Percentiles rank a stretch among this genome's conserved stretches.
These are phyloP conservation scores for Cystobasidium onofrii DNA, from an alignment of 768 basidiomycete species.

Conservation along the genomic window DNA sequence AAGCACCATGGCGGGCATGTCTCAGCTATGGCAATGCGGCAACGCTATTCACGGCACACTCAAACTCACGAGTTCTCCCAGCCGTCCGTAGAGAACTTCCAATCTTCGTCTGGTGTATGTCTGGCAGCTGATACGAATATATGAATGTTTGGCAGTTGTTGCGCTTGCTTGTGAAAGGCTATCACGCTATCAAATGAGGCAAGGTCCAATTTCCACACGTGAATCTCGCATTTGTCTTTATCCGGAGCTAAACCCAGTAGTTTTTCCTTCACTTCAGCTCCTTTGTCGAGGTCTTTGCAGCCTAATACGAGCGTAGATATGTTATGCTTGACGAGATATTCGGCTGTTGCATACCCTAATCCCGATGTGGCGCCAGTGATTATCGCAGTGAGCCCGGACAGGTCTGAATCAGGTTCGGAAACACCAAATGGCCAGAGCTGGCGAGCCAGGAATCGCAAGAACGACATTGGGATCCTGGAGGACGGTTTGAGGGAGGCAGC, in stretches of 20 bases:
- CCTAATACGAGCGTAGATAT: background rate
- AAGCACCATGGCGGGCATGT: no score
- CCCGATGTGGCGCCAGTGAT: background rate
- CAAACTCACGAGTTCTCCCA: slow-evolving; percentile 7
- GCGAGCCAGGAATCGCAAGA: background rate
- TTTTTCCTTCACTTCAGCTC: background rate
- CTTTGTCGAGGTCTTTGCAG: background rate
- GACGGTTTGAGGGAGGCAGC: background rate
- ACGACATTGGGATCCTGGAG: background rate
- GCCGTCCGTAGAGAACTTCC: background rate
- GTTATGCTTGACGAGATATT: background rate
- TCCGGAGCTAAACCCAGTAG: background rate
- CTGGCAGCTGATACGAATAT: background rate
- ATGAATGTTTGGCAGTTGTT: background rate
- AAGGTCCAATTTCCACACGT: slow-evolving; percentile 5
- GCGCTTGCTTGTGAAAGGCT: slow-evolving; percentile 3
- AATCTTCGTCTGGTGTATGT: background rate
- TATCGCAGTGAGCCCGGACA: background rate
- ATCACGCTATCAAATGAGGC: slow-evolving; percentile 14
- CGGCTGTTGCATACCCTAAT: slow-evolving; percentile 5
- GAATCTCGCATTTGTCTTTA: background rate
- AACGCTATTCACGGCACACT: no score
- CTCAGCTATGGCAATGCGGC: no score
- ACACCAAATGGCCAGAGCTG: slow-evolving; percentile 9
- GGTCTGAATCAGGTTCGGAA: background rate